phyloP scores from a whole-genome alignment of 1,284 basidiomycete species.

The Fomitopsis schrenkii region DNA sequence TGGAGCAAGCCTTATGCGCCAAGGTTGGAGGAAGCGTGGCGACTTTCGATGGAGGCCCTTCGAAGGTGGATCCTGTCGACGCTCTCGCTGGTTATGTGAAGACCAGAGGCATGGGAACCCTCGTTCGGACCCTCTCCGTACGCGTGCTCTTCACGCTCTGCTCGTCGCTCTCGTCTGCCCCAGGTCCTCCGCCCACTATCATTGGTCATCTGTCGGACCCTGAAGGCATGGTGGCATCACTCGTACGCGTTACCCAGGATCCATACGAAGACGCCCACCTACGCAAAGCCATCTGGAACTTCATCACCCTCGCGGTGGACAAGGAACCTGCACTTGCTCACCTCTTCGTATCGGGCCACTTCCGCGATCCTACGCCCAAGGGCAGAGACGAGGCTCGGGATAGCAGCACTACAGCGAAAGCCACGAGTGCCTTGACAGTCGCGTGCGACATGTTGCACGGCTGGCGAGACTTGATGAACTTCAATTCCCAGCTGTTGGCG shows the following conservation, averaged over 20 bases:
- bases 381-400: conserved; percentile 32
- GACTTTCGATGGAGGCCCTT: conserved; percentile 41
- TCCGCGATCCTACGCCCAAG: conserved; percentile 44
- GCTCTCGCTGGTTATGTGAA: conserved; percentile 63
- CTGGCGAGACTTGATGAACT: conserved; percentile 73
- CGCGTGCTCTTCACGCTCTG: conserved; percentile 65
- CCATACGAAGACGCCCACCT: conserved; percentile 68
- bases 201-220: conserved; percentile 71
- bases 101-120: conserved; percentile 52
- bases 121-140: conserved; percentile 61
- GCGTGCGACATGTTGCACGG: conserved; percentile 62
- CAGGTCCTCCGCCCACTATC: conserved; percentile 62
- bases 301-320: conserved; percentile 79
- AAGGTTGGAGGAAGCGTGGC: conserved; percentile 47
- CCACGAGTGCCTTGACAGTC: conserved; percentile 53
- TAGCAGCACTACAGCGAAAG: conserved; percentile 26
- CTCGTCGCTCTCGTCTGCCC: conserved; percentile 54
- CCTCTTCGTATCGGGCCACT: conserved; percentile 75
- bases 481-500: conserved; percentile 74
- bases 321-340: conserved; percentile 86
- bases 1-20: conserved; percentile 73
- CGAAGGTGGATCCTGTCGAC: conserved; percentile 65
- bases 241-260: conserved; percentile 65
- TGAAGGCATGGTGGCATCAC: conserved; percentile 56
- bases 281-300: conserved; percentile 77